Base-by-base conservation (phyloP, 2,329 filamentous ascomycete species). In the Emergomyces pasteurianus region DNA sequence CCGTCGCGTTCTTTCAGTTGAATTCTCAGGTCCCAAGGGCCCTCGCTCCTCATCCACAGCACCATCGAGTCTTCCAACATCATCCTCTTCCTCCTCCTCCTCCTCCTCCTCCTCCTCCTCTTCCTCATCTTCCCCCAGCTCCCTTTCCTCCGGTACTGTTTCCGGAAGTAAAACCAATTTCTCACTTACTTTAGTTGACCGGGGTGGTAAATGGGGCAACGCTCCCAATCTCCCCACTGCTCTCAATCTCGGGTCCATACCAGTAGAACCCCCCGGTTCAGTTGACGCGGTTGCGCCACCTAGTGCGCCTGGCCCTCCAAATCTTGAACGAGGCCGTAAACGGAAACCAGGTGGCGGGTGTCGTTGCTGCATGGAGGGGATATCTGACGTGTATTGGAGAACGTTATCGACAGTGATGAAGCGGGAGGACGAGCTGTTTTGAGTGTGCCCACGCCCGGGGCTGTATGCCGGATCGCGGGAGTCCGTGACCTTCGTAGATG, bases 81-180 rank as follows among this genome's bases (percentile, higher is more conserved):
- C 68, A 8, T 67, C 36, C 63, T 68, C 61, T 54, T 64, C 58
- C 21, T 63, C 62, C 26, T 63, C 63, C n/a, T n/a, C n/a, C n/a
- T n/a, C n/a, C n/a, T n/a, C n/a, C n/a, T n/a, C n/a, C n/a, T n/a
- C n/a, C n/a, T n/a, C n/a, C n/a, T n/a, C n/a, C n/a, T n/a, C n/a
- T n/a, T n/a, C n/a, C n/a, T n/a, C n/a, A 52, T 84, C 83, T 59
- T 80, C 80, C 18, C 23, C 47, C 2, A 18, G 4, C 28, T 75
- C 74, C 14, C 73, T 73, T 4, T 70, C 70, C 31, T 82, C 82
- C 55, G 80, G 78, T 3, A 80, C 80, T 0, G 91, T 88, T 70
- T 96, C 92, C 0, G 94, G 94, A 16, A 99, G 81, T 42, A 97
- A 79, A 0, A 99, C 94, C n/a, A 99, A 80, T 76, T 97, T 97